phyloP scores from a whole-genome alignment of 306 rosid species.

The Gastrolobium villosum region DNA sequence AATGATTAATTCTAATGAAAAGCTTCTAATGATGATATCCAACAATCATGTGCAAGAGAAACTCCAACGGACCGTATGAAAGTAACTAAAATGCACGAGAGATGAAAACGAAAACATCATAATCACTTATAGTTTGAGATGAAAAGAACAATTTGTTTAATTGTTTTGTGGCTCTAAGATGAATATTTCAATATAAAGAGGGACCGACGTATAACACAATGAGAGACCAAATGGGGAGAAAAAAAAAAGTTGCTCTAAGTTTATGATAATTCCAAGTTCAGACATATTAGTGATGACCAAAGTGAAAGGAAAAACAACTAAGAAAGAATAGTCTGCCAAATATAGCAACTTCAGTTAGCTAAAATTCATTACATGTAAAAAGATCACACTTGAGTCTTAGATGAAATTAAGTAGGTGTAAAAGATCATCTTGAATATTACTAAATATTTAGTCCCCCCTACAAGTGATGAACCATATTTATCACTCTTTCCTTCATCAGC shows the following conservation, averaged over 20 bases:
- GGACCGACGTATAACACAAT: conserved; percentile 10
- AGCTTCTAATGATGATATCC: conserved; percentile 7
- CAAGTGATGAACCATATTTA: not conserved
- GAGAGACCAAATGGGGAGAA: conserved; percentile 20
- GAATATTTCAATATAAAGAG: not conserved
- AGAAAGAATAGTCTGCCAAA: not conserved
- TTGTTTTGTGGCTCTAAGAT: not conserved
- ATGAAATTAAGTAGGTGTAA: no score
- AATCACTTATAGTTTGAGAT: not conserved
- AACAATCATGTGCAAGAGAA: conserved; percentile 29
- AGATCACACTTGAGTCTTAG: not conserved
- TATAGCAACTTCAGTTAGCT: conserved; percentile 29
- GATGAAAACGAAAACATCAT: conserved; percentile 12
- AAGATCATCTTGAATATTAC: conserved; percentile 14
- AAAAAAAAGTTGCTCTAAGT: not conserved
- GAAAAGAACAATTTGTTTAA: not conserved
- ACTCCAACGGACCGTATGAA: conserved; percentile 19
- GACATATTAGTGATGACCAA: not conserved
- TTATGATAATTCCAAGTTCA: conserved; percentile 12
- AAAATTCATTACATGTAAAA: conserved; percentile 6
- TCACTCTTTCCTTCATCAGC: conserved; percentile 43
- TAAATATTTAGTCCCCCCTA: conserved; percentile 20
- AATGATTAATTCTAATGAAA: conserved; percentile 4
- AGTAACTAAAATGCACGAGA: not conserved
- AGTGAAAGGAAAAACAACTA: conserved; percentile 16